Evolutionary conservation across 768 basidiomycete species (phyloP).

Genomic region (Aureoboletus auriporus): DNA sequence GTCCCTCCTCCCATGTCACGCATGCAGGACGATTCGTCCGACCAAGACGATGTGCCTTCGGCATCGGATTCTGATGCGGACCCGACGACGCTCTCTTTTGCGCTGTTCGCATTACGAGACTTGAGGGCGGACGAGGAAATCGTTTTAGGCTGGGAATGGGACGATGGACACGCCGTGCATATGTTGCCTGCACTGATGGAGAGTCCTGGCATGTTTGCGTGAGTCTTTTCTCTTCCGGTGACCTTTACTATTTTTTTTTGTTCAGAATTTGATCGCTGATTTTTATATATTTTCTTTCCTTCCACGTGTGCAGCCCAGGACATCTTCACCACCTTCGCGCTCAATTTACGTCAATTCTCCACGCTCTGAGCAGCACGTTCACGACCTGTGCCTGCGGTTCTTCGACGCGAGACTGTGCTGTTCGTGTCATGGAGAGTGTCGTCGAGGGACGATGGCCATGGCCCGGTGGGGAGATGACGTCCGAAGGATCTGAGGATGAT

Average conservation of each 20-base stretch:
- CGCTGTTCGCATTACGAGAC: conserved; percentile 73
- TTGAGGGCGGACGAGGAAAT: conserved; percentile 81
- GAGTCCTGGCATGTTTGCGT: conserved; percentile 55
- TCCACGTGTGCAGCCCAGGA: conserved; percentile 33
- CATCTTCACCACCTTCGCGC: conserved; percentile 51
- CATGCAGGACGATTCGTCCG: conserved; percentile 11
- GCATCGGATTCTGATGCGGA: conserved; percentile 22
- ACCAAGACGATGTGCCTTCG: conserved; percentile 15
- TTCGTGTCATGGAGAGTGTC: conserved; percentile 62
- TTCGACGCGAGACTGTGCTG: conserved; percentile 56
- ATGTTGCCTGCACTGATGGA: conserved; percentile 64
- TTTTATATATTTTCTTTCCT: not conserved
- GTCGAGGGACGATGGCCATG: conserved; percentile 41
- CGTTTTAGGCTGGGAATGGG: conserved; percentile 95
- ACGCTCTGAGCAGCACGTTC: conserved; percentile 65
- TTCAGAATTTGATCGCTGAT: not conserved
- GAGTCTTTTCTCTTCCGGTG: conserved; percentile 27
- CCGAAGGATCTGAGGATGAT: conserved; percentile 20
- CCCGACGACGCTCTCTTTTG: conserved; percentile 56
- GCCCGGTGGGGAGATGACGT: conserved; percentile 25
- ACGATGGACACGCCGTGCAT: conserved; percentile 86
- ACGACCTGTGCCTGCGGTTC: conserved; percentile 73
- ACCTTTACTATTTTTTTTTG: not conserved
- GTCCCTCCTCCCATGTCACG: conserved; percentile 7
- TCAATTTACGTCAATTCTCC: conserved; percentile 68